These are phyloP conservation scores for Candida maris DNA, from an alignment of 805 yeast species.

Conservation along the genomic window DNA sequence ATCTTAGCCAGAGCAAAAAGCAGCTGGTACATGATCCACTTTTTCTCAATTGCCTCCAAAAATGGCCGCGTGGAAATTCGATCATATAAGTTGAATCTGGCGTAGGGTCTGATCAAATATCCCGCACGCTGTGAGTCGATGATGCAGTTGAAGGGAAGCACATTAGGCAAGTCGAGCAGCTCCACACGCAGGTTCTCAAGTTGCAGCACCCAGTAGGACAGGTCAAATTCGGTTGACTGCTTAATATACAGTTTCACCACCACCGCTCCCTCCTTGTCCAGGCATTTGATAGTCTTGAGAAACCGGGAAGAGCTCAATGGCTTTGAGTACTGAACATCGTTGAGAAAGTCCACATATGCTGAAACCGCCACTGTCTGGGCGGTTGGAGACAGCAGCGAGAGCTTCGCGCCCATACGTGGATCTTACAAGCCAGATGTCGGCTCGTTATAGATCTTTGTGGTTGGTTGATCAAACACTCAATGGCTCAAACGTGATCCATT, in stretches of 20 bases:
- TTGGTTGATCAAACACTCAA: too few relatives aligned
- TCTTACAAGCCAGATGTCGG: too few relatives aligned
- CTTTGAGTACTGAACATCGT: constrained; percentile 68
- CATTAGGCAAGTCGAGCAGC: constrained; percentile 54
- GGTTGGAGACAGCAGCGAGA: constrained; percentile 83
- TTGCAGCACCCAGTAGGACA: constrained; percentile 27
- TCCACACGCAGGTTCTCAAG: constrained; percentile 34
- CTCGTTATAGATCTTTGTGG: too few relatives aligned
- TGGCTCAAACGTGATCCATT: too few relatives aligned
- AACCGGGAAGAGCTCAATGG: constrained; percentile 79
- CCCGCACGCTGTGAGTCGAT: constrained; percentile 92
- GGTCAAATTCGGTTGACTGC: constrained; percentile 44
- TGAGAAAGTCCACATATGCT: constrained; percentile 80
- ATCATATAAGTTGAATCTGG: constrained; percentile 81
- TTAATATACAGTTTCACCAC: constrained; percentile 82
- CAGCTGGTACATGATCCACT: constrained; percentile 81
- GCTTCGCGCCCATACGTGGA: constrained; percentile 93
- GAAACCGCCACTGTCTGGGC: constrained; percentile 90
- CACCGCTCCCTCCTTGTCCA: constrained; percentile 67
- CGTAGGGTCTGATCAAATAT: constrained; percentile 78
- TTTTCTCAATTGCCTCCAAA: constrained; percentile 72
- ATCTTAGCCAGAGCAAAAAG: constrained; percentile 58
- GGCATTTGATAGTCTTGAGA: constrained; percentile 78
- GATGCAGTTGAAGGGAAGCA: constrained; percentile 66
- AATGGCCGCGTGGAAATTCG: constrained; percentile 85